Evolutionary conservation across 2,329 filamentous ascomycete genomes (phyloP).

Genomic region (Penicillium sp.): DNA sequence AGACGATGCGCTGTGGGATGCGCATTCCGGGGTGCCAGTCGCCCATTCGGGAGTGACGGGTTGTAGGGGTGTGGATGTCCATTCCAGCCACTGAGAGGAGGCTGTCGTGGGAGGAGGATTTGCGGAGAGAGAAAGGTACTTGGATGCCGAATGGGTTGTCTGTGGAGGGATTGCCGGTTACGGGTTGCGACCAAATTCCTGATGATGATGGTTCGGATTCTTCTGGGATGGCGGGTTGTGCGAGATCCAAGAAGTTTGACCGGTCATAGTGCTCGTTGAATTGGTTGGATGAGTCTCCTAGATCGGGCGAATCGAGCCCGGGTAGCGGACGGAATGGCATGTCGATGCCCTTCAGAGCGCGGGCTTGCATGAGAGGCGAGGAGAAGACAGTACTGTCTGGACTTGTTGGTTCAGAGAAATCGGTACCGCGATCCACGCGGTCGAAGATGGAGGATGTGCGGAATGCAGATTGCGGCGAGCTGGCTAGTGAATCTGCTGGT

Average conservation of each 20-base stretch:
- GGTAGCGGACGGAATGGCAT: conserved; percentile 52
- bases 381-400: conserved; percentile 72
- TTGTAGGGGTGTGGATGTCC: conserved; percentile 83
- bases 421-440: conserved; percentile 63
- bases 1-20: conserved; percentile 52
- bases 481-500: conserved; percentile 68
- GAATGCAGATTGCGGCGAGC: conserved; percentile 77
- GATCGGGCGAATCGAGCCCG: conserved; percentile 20
- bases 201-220: conserved; percentile 39
- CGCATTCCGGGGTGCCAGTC: conserved; percentile 54
- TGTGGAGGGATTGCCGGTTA: conserved; percentile 11
- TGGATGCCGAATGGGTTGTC: conserved; percentile 30
- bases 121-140: conserved; percentile 57
- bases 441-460: conserved; percentile 80
- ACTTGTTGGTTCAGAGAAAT: conserved; percentile 77
- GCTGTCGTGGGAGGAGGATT: conserved; percentile 80
- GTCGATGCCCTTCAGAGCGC: conserved; percentile 64
- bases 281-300: conserved; percentile 12
- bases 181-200: conserved; percentile 18
- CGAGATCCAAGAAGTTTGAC: conserved; percentile 16
- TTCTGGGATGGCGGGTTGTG: conserved; percentile 44
- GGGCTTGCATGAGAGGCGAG: conserved; percentile 67
- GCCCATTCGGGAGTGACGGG: conserved; percentile 75
- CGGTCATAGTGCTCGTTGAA: conserved; percentile 25
- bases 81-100: conserved; percentile 85